Percentiles rank a stretch among this genome's conserved stretches.
phyloP scores from a whole-genome alignment of 1,139 yeast genomes.

The Pichia norvegensis region DNA sequence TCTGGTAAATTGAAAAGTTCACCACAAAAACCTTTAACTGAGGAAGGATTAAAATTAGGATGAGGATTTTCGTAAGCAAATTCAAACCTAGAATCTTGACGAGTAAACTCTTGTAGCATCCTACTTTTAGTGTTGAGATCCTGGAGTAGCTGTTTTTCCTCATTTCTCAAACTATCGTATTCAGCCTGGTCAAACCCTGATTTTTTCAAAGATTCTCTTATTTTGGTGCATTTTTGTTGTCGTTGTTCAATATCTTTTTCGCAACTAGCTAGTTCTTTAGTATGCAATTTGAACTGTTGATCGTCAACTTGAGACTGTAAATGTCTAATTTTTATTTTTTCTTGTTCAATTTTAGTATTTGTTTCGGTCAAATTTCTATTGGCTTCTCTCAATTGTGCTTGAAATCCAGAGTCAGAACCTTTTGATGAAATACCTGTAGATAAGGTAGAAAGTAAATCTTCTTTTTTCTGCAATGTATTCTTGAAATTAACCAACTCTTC shows the following conservation, averaged over 20 bases:
- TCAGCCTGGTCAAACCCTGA: constrained; percentile 55
- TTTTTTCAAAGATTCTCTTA: constrained; percentile 37
- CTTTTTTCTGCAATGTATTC: constrained; percentile 50
- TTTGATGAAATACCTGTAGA: constrained; percentile 87
- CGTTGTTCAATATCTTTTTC: constrained; percentile 39
- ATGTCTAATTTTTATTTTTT: constrained; percentile 52
- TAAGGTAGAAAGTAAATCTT: constrained; percentile 73
- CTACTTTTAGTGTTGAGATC: constrained; percentile 37
- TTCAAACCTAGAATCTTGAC: constrained; percentile 68
- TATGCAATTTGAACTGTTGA: constrained; percentile 44
- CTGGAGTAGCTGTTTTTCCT: constrained; percentile 28
- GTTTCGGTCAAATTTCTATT: constrained; percentile 51
- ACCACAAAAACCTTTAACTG: constrained; percentile 86
- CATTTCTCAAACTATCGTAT: constrained; percentile 38
- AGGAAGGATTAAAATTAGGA: constrained; percentile 48
- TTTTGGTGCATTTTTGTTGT: constrained; percentile 31
- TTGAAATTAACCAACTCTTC: constrained; percentile 38
- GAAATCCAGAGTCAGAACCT: constrained; percentile 79
- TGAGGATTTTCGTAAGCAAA: constrained; percentile 65
- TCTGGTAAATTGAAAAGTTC: constrained; percentile 66
- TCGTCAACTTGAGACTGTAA: constrained; percentile 44
- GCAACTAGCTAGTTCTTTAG: constrained; percentile 50
- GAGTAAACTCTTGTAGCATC: constrained; percentile 49
- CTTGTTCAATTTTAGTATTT: constrained; percentile 51
- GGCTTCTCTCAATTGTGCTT: constrained; percentile 61